Conservation (phyloP, 83 land plant species). For the Picea mariana region DNA sequence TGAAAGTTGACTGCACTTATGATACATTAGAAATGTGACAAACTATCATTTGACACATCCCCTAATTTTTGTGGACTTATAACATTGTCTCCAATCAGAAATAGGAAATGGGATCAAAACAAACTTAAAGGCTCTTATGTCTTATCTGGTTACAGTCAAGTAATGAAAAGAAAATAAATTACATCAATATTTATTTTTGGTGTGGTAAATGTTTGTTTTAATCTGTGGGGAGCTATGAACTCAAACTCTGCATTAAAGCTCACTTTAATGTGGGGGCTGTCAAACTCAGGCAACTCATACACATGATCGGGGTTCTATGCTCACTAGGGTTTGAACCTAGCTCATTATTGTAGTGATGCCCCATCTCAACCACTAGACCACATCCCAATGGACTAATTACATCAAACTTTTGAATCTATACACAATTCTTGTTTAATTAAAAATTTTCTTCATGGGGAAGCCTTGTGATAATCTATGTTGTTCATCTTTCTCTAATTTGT, state of each 20-base stretch:
- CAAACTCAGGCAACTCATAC: too few species aligned
- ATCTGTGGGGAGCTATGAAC: too few species aligned
- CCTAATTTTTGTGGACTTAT: not conserved
- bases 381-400: too few species aligned
- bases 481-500: not conserved
- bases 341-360: too few species aligned
- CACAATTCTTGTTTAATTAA: not conserved
- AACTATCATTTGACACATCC: not conserved
- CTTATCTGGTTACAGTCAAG: not conserved
- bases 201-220: too few species aligned
- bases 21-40: not conserved
- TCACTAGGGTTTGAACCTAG: too few species aligned
- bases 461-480: not conserved
- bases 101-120: not conserved
- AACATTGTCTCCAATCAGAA: not conserved
- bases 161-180: conserved; percentile 4
- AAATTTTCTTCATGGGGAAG: not conserved
- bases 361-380: too few species aligned
- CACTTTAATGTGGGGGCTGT: too few species aligned
- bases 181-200: too few species aligned
- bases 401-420: not conserved
- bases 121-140: not conserved
- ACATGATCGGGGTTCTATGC: too few species aligned
- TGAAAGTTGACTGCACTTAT: not conserved
- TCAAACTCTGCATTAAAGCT: too few species aligned